phyloP scores from a whole-genome alignment of 23 red algal genomes.

The Cyanidiococcus yangmingshanensis region DNA sequence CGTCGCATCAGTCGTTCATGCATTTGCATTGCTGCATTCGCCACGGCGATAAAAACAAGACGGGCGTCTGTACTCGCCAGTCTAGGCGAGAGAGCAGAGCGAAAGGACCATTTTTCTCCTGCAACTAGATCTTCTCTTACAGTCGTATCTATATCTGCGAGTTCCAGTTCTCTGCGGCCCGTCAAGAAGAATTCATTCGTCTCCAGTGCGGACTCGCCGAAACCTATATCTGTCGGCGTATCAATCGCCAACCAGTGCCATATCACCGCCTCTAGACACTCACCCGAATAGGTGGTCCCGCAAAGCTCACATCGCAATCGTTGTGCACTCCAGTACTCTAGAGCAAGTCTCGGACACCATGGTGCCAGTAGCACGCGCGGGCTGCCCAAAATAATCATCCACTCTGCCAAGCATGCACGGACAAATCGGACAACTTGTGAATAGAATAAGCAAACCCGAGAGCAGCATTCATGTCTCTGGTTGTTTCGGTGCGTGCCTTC shows the following conservation, averaged over 20 bases:
- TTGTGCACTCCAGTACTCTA: background rate
- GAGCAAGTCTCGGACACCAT: background rate
- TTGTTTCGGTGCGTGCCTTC: background rate
- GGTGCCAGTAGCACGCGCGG: background rate
- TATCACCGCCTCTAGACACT: slow-evolving; percentile 9
- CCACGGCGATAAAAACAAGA: background rate
- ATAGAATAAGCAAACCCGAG: no score
- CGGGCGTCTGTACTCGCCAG: background rate
- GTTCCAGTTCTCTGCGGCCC: background rate
- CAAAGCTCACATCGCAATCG: slow-evolving; percentile 4
- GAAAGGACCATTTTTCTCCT: background rate
- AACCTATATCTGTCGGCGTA: background rate
- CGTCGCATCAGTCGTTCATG: background rate
- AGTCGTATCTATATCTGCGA: background rate
- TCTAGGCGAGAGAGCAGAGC: background rate
- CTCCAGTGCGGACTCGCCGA: background rate
- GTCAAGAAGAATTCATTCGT: background rate
- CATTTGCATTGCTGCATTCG: background rate
- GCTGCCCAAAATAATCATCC: background rate
- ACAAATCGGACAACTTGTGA: background rate
- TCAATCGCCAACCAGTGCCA: background rate
- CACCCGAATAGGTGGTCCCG: background rate
- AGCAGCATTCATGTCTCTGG: no score
- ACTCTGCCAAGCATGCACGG: background rate
- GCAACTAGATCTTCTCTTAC: background rate